Percentiles rank a stretch among this genome's conserved stretches.
These are phyloP conservation scores for Beauveria varroae DNA, from an alignment of 2,329 filamentous ascomycete species.

Conservation along the genomic window DNA sequence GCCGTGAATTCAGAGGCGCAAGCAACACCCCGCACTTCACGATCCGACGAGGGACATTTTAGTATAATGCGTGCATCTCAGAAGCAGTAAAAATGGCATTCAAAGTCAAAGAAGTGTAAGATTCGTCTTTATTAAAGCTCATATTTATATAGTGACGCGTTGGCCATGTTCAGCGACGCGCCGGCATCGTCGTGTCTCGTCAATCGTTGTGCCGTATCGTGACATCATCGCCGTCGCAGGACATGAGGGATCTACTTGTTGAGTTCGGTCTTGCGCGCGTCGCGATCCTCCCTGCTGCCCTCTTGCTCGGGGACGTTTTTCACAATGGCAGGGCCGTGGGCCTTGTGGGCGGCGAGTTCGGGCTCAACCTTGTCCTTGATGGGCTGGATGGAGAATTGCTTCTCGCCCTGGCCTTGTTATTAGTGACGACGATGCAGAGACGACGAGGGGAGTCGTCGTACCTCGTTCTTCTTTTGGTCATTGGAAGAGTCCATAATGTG, in stretches of 20 bases:
- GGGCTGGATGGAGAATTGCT: conserved; percentile 39
- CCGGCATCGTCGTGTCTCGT: neutral
- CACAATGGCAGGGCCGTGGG: conserved; percentile 49
- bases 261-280: conserved; percentile 55
- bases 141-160: neutral
- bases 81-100: neutral
- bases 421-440: conserved; percentile 9
- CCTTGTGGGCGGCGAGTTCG: conserved; percentile 45
- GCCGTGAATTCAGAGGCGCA: neutral
- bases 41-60: neutral
- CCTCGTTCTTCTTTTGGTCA: conserved; percentile 25
- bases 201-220: neutral
- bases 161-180: neutral
- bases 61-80: too few species aligned
- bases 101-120: neutral
- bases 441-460: conserved; percentile 13
- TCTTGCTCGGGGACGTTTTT: conserved; percentile 47
- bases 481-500: conserved; percentile 22
- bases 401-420: conserved; percentile 27
- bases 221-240: conserved; percentile 19
- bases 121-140: neutral
- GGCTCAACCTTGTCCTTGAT: conserved; percentile 35
- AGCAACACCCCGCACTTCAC: conserved; percentile 1
- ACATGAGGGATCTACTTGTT: conserved; percentile 41
- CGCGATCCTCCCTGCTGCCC: conserved; percentile 61